phyloP scores from a whole-genome alignment of 371 early-diverging fungal genomes.

The Lichtheimia ramosa region DNA sequence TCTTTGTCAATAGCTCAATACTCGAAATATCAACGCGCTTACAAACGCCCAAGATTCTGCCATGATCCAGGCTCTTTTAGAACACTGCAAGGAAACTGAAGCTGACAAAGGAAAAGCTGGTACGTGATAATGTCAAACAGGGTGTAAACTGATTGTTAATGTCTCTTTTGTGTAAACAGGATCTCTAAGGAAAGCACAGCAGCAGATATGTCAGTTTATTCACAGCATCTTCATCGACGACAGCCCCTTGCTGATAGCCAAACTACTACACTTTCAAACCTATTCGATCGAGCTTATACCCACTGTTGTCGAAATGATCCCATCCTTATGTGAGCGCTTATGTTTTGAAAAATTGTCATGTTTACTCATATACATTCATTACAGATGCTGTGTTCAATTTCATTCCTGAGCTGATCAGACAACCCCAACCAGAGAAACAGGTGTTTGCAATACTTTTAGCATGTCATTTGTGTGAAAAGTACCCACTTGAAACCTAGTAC shows the following conservation, averaged over 20 bases:
- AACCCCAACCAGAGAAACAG: constrained; percentile 47
- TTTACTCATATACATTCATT: neutral
- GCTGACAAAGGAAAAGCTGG: constrained; percentile 28
- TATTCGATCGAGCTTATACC: constrained; percentile 57
- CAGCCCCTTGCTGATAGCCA: constrained; percentile 51
- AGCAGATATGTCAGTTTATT: constrained; percentile 52
- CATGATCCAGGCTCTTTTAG: constrained; percentile 53
- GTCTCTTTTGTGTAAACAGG: constrained; percentile 10
- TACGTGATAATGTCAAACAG: neutral
- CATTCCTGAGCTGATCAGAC: constrained; percentile 49
- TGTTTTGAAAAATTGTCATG: neutral
- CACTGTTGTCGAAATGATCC: constrained; percentile 51
- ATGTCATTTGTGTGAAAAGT: constrained; percentile 49
- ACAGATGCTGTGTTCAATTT: constrained; percentile 53
- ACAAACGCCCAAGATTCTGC: constrained; percentile 55
- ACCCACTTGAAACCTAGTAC: constrained; percentile 50
- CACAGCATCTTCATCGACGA: constrained; percentile 60
- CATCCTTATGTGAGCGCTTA: constrained; percentile 33
- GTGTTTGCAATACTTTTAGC: constrained; percentile 53
- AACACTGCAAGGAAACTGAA: constrained; percentile 18
- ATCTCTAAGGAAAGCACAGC: constrained; percentile 35
- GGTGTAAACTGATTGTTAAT: neutral
- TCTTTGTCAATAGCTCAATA: constrained; percentile 31
- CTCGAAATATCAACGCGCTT: constrained; percentile 49
- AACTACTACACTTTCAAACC: constrained; percentile 64